Evolutionary conservation across 2,329 filamentous ascomycete species (phyloP).

Genomic region (Atkinsonella hypoxylon): DNA sequence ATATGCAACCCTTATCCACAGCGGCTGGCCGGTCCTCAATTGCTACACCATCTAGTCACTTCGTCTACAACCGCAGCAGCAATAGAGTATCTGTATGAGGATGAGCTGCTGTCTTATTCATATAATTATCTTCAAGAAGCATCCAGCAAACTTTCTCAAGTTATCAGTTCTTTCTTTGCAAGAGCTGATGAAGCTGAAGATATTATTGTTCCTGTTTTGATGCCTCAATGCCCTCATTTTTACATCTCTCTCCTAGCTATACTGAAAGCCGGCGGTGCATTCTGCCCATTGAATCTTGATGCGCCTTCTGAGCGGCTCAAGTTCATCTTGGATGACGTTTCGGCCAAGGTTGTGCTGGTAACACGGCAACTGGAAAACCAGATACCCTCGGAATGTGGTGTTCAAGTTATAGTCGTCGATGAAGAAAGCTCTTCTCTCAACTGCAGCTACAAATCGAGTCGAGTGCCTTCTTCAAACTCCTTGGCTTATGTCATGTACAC

Average conservation of each 20-base stretch:
- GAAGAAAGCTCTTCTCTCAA: background rate
- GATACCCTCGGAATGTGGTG: constrained; percentile 22
- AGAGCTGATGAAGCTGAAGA: constrained; percentile 13
- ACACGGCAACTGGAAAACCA: constrained; percentile 33
- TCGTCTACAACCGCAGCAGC: constrained; percentile 15
- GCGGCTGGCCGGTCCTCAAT: constrained; percentile 28
- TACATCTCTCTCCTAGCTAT: constrained; percentile 70
- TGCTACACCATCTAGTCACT: constrained; percentile 50
- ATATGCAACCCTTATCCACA: constrained; percentile 33
- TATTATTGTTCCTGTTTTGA: constrained; percentile 59
- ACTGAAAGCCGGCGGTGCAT: constrained; percentile 70
- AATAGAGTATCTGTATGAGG: constrained; percentile 20
- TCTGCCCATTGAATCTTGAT: constrained; percentile 74
- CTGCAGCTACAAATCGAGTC: constrained; percentile 4
- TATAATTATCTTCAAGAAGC: constrained; percentile 51
- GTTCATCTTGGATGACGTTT: constrained; percentile 72
- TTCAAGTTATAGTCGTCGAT: constrained; percentile 25
- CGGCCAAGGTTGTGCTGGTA: constrained; percentile 56
- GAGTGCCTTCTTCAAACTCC: constrained; percentile 21
- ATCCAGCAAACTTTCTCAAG: constrained; percentile 42
- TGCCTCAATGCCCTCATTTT: constrained; percentile 65
- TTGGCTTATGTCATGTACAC: constrained; percentile 91
- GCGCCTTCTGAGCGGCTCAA: constrained; percentile 62
- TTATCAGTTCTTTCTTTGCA: constrained; percentile 23
- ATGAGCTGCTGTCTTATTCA: constrained; percentile 30